Evolutionary conservation across 768 basidiomycete genomes (phyloP).

Genomic region (Clitopilus hobsonii): DNA sequence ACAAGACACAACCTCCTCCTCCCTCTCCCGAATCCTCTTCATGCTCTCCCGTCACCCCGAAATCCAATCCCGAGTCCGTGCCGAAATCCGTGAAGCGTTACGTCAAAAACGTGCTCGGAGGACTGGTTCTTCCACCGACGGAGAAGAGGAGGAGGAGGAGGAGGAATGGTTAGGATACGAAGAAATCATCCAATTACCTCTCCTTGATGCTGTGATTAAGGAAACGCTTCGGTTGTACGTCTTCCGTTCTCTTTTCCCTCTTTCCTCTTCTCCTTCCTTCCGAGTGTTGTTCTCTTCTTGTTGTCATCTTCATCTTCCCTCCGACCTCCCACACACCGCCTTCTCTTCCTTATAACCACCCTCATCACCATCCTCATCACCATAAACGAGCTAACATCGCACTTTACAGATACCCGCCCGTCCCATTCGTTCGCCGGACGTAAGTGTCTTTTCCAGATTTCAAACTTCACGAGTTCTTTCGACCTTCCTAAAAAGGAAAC

Average conservation of each 20-base stretch:
- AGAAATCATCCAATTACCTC: constrained; percentile 29
- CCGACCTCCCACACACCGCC: no score
- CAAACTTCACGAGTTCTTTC: not conserved
- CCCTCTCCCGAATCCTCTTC: constrained; percentile 37
- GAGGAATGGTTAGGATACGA: constrained; percentile 27
- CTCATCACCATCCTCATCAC: no score
- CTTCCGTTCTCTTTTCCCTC: no score
- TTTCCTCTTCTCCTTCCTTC: no score
- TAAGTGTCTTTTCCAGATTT: no score
- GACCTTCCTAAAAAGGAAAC: not conserved
- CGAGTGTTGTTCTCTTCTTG: no score
- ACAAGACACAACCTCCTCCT: constrained; percentile 44
- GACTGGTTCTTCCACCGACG: constrained; percentile 1
- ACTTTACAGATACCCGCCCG: constrained; percentile 34
- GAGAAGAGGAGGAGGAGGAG: constrained; percentile 9
- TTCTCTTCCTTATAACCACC: no score
- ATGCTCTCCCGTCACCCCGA: constrained; percentile 30
- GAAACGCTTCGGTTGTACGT: constrained; percentile 42
- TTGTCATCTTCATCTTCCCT: no score
- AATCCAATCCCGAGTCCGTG: constrained; percentile 32
- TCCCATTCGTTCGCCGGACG: constrained; percentile 42
- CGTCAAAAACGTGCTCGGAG: constrained; percentile 10
- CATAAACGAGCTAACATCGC: not conserved
- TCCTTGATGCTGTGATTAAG: constrained; percentile 41
- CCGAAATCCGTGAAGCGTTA: constrained; percentile 28